phyloP scores from a whole-genome alignment of 192 early-diverging fungal genomes.

The Funneliformis mosseae region DNA sequence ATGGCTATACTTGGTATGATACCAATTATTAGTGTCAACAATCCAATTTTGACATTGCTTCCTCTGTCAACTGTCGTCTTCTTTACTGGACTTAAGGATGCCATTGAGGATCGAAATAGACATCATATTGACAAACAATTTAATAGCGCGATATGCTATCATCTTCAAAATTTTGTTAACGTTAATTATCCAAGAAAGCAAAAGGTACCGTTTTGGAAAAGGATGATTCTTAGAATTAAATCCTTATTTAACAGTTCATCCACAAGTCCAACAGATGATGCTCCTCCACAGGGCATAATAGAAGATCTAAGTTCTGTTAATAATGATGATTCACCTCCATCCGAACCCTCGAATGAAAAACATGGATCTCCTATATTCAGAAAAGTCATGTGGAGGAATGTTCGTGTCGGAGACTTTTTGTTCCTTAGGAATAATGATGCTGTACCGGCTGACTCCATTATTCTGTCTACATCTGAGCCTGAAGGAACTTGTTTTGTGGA shows the following conservation, averaged over 20 bases:
- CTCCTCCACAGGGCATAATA: no score
- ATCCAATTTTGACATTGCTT: conserved; percentile 75
- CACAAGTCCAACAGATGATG: neutral
- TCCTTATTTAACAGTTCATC: neutral
- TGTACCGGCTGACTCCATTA: conserved; percentile 82
- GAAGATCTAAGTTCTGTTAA: neutral
- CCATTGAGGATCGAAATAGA: conserved; percentile 83
- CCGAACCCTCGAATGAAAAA: conserved; percentile 11
- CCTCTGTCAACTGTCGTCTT: conserved; percentile 83
- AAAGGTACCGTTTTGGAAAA: conserved; percentile 29
- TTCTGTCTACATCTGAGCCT: conserved; percentile 77
- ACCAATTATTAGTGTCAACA: conserved; percentile 77
- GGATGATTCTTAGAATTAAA: conserved; percentile 11
- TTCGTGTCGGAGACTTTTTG: conserved; percentile 88
- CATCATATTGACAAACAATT: conserved; percentile 83
- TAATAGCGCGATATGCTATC: conserved; percentile 66
- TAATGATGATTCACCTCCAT: neutral
- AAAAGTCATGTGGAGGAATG: conserved; percentile 64
- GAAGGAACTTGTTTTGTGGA: conserved; percentile 85
- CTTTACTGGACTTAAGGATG: conserved; percentile 86
- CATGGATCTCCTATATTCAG: conserved; percentile 46
- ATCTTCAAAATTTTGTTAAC: conserved; percentile 49
- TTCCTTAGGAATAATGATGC: conserved; percentile 79
- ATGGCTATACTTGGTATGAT: conserved; percentile 83
- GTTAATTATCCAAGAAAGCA: conserved; percentile 42